Base-by-base conservation (phyloP, 495 filamentous ascomycete genomes). In the Penicillium samsonianum region DNA sequence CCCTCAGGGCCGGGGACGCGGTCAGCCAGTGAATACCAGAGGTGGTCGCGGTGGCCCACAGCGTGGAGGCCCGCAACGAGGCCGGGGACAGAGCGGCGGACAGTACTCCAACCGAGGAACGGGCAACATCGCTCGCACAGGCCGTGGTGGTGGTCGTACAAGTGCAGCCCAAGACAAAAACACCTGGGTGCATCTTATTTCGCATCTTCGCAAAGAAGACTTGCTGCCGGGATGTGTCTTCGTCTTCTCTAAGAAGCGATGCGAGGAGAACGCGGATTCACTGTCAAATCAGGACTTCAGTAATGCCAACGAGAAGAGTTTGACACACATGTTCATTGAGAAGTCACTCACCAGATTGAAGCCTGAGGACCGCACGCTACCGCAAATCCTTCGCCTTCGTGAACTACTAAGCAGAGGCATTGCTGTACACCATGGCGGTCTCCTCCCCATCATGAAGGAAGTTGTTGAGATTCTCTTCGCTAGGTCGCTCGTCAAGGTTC, bases 381-480 rank as follows among this genome's bases (percentile, higher is more conserved):
- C 94, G 8, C 94, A 98, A 70, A 96, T 98, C 61, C 82, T 90
- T 55, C 82, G 92, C 20, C 79, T 98, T 50, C 81, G 91, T 46
- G 95, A 97, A 61, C 78, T 98, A 48, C 78, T 98, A 20, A 82
- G 87, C 55, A 83, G 94, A 63, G 94, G 94, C 47, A 88, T 98
- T 65, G 94, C 95, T 28, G 94, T 98, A 5, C 94, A 98, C 67
- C 94, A 98, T 73, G 95, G 94, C 59, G 94, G 94, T 50, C 78
- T 98, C 51, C 69, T 98, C 37, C 94, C 94, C 8, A 98, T 98
- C 67, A 92, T 98, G 57, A 98, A 98, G 73, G 94, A 98, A 73
- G 83, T 97, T 30, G 94, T 98, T 6, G 94, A 98, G 74, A 96
- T 98, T 54, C 74, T 98, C 23, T 98, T 98, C 65, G 94, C 94